Percentiles rank a stretch among this genome's conserved stretches.
phyloP scores from a whole-genome alignment of 176 grass and related monocot species.

The Leersia perrieri region DNA sequence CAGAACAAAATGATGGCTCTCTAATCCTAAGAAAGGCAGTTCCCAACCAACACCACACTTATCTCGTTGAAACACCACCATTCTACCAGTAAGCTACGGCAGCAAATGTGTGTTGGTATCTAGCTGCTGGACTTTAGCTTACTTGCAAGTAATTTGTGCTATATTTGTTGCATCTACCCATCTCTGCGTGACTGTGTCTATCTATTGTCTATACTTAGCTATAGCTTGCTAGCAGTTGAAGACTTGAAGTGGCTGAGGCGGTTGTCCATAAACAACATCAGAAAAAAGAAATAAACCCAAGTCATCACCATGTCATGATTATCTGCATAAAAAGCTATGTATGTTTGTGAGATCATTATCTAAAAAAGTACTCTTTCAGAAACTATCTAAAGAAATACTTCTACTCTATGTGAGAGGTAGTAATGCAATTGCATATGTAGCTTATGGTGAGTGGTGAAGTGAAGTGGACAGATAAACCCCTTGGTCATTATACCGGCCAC shows the following conservation, averaged over 20 bases:
- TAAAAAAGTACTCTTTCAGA: too few species aligned
- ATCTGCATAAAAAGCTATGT: not conserved
- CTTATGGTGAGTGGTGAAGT: not conserved
- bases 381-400: too few species aligned
- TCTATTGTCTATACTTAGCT: not conserved
- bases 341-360: not conserved
- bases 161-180: not conserved
- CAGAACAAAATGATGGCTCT: not conserved
- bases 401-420: not conserved
- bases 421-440: not conserved
- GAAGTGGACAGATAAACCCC: not conserved
- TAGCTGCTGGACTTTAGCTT: not conserved
- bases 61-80: not conserved
- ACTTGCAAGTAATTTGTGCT: constrained; percentile 38
- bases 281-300: not conserved
- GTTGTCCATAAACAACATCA: not conserved
- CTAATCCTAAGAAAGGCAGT: not conserved
- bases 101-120: not conserved
- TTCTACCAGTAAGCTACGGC: not conserved
- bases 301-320: not conserved
- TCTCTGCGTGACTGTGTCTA: not conserved
- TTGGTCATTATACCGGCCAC: constrained; percentile 4
- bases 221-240: not conserved
- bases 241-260: constrained; percentile 9
- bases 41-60: not conserved